Evolutionary conservation across 2,329 filamentous ascomycete genomes (phyloP).

Genomic region (Anthostomella pinea): DNA sequence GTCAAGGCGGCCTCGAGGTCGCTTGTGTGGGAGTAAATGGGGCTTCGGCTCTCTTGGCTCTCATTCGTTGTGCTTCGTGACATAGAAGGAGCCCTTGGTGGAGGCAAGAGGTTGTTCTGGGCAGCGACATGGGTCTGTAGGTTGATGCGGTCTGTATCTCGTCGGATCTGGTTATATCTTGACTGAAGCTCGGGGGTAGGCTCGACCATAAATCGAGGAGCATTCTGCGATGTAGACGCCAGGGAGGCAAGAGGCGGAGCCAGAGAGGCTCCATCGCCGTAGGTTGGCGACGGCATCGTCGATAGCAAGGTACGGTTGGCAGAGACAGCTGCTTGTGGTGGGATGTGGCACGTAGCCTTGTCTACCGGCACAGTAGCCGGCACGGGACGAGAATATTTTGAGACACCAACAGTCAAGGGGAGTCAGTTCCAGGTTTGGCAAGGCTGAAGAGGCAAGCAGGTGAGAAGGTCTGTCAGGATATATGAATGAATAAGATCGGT

Average conservation of each 20-base stretch:
- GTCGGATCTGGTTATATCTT: slow-evolving; percentile 28
- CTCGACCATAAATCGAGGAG: slow-evolving; percentile 21
- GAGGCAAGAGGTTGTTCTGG: slow-evolving; percentile 20
- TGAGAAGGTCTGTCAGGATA: too few relatives aligned
- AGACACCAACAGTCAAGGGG: too few relatives aligned
- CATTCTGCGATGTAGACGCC: slow-evolving; percentile 12
- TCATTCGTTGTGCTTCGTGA: slow-evolving; percentile 20
- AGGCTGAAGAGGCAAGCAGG: too few relatives aligned
- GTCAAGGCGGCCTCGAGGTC: slow-evolving; percentile 13
- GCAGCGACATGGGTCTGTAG: slow-evolving; percentile 21
- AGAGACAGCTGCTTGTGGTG: too few relatives aligned
- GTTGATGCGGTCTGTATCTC: slow-evolving; percentile 18
- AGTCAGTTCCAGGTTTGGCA: too few relatives aligned
- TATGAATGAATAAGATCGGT: slow-evolving; percentile 4
- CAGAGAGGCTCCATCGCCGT: too few relatives aligned
- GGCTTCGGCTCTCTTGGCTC: slow-evolving; percentile 19
- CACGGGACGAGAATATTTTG: too few relatives aligned
- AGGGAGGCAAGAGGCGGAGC: too few relatives aligned
- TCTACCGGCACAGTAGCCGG: too few relatives aligned
- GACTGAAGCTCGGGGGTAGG: slow-evolving; percentile 24
- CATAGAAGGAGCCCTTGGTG: slow-evolving; percentile 16
- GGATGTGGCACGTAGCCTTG: too few relatives aligned
- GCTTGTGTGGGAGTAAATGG: slow-evolving; percentile 20
- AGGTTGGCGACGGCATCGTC: too few relatives aligned
- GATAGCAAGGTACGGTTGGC: too few relatives aligned